These are phyloP conservation scores for Verticillium tricorpus DNA, from an alignment of 2,329 filamentous ascomycete genomes.

Conservation along the genomic window DNA sequence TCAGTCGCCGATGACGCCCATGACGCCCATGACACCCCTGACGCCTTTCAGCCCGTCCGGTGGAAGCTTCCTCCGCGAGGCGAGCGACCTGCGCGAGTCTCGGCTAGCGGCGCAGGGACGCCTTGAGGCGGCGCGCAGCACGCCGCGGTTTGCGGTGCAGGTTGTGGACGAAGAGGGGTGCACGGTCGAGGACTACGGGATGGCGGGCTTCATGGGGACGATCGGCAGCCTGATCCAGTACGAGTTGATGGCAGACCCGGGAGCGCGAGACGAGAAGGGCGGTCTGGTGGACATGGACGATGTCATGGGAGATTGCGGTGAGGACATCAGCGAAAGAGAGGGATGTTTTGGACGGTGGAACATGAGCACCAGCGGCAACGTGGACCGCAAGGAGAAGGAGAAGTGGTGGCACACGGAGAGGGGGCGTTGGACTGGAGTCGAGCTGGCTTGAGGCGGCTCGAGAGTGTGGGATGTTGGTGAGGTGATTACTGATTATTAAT, in stretches of 20 bases:
- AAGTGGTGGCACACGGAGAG: slow-evolving; percentile 48
- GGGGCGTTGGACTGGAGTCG: slow-evolving; percentile 33
- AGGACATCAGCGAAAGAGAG: slow-evolving; percentile 31
- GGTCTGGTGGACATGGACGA: slow-evolving; percentile 50
- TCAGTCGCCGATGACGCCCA: not conserved
- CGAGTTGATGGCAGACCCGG: slow-evolving; percentile 51
- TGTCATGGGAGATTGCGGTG: slow-evolving; percentile 39
- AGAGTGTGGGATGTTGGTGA: not conserved
- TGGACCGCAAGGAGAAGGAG: slow-evolving; percentile 44
- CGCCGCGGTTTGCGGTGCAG: slow-evolving; percentile 54
- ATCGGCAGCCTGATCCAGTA: slow-evolving; percentile 57
- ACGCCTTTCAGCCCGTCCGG: slow-evolving; percentile 24
- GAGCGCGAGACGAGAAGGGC: slow-evolving; percentile 51
- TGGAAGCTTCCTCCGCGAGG: slow-evolving; percentile 19
- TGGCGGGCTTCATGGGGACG: slow-evolving; percentile 60
- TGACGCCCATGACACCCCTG: slow-evolving; percentile 26
- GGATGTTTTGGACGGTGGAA: slow-evolving; percentile 47
- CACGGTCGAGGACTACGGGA: slow-evolving; percentile 45
- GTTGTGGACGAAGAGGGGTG: slow-evolving; percentile 50
- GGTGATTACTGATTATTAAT: not conserved
- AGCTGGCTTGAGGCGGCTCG: slow-evolving; percentile 8
- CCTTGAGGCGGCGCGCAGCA: slow-evolving; percentile 51
- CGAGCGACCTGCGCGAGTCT: slow-evolving; percentile 44
- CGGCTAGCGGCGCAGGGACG: slow-evolving; percentile 62
- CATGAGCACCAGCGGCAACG: slow-evolving; percentile 24